Evolutionary conservation across 768 basidiomycete genomes (phyloP), one percentile per base, ranked within the genome.

Genomic region (Pleurotus salmoneostramineus): DNA sequence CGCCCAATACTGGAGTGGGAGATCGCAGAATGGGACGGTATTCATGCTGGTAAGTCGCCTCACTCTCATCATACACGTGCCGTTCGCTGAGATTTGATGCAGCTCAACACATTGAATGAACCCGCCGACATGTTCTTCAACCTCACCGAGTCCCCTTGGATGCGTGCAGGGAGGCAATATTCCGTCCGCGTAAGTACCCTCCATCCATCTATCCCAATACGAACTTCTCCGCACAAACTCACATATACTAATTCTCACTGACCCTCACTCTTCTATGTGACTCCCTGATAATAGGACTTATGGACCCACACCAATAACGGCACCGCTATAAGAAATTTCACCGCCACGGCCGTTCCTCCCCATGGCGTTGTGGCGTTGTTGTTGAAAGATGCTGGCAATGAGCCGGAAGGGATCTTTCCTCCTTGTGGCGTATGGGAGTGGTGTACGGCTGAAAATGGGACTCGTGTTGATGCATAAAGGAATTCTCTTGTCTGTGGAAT

Each of bases 301-400:
- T 90, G 88, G 88, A 67, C 82, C 3, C 88, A 89, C 66, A 88
- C 85, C 17, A 73, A 86, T 62, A 89, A 87, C 62, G 86, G 85
- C 3, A 89, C 83, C 0, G 82, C 81, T 0, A 73, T 84, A 21
- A 78, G 87, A 14, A 83, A 80, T 66, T 76, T 88, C 63, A 82
- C 80, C 3, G 77, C 72, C 3, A 51, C 71, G 6, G 70, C 68
- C 15, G 85, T 89, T 8, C 87, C 87, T 3, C 64, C 85, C 5
- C 88, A 90, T 59, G 88, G 87, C 3, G 87, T 89, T 27, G 80
- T 85, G 21, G 88, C 87, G 34, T 64, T 89, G 7, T 70, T 91
- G 56, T 69, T 89, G 46, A 79, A 76, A 50, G 56, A 46, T 32
- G 27, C 8, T 6, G 56, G 56, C 0, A 32, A 84, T 50, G 82